Evolutionary conservation across 768 basidiomycete genomes (phyloP), one percentile per base, ranked within the genome.

Genomic region (Fomitopsis serialis): DNA sequence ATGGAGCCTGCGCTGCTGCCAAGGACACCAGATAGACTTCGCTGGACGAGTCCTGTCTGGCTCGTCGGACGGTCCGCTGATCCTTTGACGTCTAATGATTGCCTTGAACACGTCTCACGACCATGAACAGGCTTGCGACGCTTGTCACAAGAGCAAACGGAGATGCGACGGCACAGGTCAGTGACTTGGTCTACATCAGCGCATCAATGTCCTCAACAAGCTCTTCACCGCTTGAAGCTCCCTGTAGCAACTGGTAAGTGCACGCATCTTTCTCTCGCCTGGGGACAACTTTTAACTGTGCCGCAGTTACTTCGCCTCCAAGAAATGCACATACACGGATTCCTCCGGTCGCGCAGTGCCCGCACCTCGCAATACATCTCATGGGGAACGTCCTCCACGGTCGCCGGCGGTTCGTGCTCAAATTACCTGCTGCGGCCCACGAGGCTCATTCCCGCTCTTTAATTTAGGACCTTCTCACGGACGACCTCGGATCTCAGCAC

Each of bases 101-200:
- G 35, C 3, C 9, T 37, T 19, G 24, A 23, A 34, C 44, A 29
- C 40, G 21, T 10, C 34, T 2, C 45, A 22, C 51, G 42, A 21
- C 42, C 15, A 42, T 47, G 45, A n/a, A 32, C 53, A 79, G 78
- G 78, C 89, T 46, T 91, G 89, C 69, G 86, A 89, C 68, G 84
- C 86, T 50, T 92, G 89, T 66, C 90, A 92, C 66, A 89, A 87
- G 68, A 85, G 82, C 70, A 92, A 92, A 65, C 81, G 89, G 23
- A 81, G 89, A 45, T 91, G 89, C 69, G 88, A 90, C 69, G 88
- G 88, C 29, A 88, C 85, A 56, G 83, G 87, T 85, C 56, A 54
- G 82, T 73, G 47, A 25, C 19, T 44, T 37, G 22, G 24, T 48
- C 36, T 52, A 48, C 58, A 32, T 25, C 22, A 4, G 24, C 25